Evolutionary conservation across 2,329 filamentous ascomycete genomes (phyloP).

Genomic region (Knoxdaviesia capensis): DNA sequence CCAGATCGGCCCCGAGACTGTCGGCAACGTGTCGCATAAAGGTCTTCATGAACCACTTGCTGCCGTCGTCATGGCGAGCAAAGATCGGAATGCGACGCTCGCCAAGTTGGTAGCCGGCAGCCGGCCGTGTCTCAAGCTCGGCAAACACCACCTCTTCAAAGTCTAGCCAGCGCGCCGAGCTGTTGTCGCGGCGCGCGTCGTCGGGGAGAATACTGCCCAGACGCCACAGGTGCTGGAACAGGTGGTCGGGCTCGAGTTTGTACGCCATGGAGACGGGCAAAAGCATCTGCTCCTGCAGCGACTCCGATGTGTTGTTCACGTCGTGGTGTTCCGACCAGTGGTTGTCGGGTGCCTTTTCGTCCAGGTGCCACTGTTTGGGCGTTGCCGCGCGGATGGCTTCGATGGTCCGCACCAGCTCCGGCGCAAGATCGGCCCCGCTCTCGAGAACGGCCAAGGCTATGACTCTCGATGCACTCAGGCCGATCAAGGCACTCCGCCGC

Average conservation of each 20-base stretch:
- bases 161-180: conserved; percentile 4
- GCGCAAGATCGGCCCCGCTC: not conserved
- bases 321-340: conserved; percentile 2
- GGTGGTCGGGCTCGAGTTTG: conserved; percentile 9
- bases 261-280: conserved; percentile 2
- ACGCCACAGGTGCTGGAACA: too few relatives aligned
- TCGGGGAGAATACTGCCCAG: conserved; percentile 4
- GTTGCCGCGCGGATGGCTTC: conserved; percentile 2
- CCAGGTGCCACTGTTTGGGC: conserved; percentile 3
- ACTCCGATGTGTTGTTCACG: conserved; percentile 3
- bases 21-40: conserved; percentile 44
- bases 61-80: conserved; percentile 6
- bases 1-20: conserved; percentile 41
- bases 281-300: not conserved
- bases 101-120: not conserved
- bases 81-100: conserved; percentile 18
- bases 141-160: conserved; percentile 5
- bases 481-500: conserved; percentile 2
- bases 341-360: conserved; percentile 2
- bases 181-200: conserved; percentile 2
- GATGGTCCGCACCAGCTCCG: conserved; percentile 1
- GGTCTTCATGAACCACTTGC: conserved; percentile 16
- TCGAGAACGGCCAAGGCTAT: conserved; percentile 2
- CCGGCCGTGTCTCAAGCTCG: conserved; percentile 4
- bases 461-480: conserved; percentile 2